Percentiles rank a stretch among this genome's conserved stretches.
phyloP scores from a whole-genome alignment of 495 filamentous ascomycete genomes.

The Parachaetomium inaequale region DNA sequence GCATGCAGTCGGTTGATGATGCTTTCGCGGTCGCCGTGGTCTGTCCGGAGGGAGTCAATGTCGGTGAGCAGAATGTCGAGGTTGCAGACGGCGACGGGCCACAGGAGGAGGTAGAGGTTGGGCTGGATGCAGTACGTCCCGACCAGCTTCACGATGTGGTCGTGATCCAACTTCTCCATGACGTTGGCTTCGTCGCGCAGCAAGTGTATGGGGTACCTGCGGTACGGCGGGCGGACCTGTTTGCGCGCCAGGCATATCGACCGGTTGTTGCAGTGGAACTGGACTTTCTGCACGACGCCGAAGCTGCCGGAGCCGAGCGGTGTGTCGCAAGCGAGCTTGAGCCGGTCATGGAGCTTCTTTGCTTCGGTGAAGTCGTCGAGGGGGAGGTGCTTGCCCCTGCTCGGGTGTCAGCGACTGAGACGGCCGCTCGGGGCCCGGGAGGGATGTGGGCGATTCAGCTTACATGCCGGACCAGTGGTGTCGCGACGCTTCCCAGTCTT shows the following conservation, averaged over 20 bases:
- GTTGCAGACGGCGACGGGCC: slow-evolving; percentile 44
- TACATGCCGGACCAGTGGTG: slow-evolving; percentile 38
- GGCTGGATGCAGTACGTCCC: slow-evolving; percentile 39
- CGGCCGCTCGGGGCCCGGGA: not conserved
- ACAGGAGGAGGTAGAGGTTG: slow-evolving; percentile 39
- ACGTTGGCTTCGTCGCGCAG: slow-evolving; percentile 41
- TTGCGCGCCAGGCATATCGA: slow-evolving; percentile 37
- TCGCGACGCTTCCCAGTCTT: slow-evolving; percentile 32
- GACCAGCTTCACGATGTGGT: slow-evolving; percentile 43
- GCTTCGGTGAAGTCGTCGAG: slow-evolving; percentile 32
- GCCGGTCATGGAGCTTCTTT: slow-evolving; percentile 32
- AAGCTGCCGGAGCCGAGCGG: slow-evolving; percentile 33
- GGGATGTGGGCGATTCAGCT: not conserved
- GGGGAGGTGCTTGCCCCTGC: slow-evolving; percentile 35
- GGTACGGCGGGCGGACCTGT: slow-evolving; percentile 23
- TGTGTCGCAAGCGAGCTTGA: slow-evolving; percentile 26
- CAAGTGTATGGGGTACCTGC: slow-evolving; percentile 26
- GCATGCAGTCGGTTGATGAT: slow-evolving; percentile 29
- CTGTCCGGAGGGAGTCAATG: slow-evolving; percentile 32
- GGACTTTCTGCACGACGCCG: slow-evolving; percentile 39
- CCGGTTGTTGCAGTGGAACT: slow-evolving; percentile 28
- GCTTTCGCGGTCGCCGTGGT: slow-evolving; percentile 33
- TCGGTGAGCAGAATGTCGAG: slow-evolving; percentile 38
- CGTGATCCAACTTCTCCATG: slow-evolving; percentile 43
- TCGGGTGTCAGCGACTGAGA: not conserved